These are phyloP conservation scores for Sarocladiaceae sp. DNA, from an alignment of 2,329 filamentous ascomycete genomes.

Conservation along the genomic window DNA sequence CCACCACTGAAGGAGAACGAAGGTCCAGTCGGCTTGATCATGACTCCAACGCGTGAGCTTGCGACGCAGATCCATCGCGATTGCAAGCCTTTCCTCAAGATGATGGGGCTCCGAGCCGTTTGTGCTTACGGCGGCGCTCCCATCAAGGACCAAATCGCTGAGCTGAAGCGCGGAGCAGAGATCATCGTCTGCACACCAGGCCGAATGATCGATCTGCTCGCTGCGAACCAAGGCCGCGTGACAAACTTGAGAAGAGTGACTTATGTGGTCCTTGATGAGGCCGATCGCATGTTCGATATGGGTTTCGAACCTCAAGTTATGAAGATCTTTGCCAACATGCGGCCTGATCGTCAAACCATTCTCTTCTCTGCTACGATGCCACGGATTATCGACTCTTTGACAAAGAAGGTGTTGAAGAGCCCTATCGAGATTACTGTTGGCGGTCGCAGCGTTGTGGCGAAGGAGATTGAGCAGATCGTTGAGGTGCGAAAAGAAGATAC, in stretches of 20 bases:
- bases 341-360: slow-evolving; percentile 88
- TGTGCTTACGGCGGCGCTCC: slow-evolving; percentile 93
- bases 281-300: slow-evolving; percentile 99
- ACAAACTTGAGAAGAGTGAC: slow-evolving; percentile 85
- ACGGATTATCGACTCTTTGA: slow-evolving; percentile 82
- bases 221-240: slow-evolving; percentile 88
- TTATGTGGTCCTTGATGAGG: slow-evolving; percentile 93
- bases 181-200: slow-evolving; percentile 94
- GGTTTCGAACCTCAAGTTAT: slow-evolving; percentile 97
- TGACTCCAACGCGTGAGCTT: slow-evolving; percentile 91
- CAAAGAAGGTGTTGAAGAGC: slow-evolving; percentile 77
- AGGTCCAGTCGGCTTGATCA: slow-evolving; percentile 79
- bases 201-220: slow-evolving; percentile 89
- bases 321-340: slow-evolving; percentile 88
- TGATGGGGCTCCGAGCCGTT: slow-evolving; percentile 75
- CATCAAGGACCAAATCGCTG: slow-evolving; percentile 95
- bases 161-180: slow-evolving; percentile 89
- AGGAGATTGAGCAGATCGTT: slow-evolving; percentile 88
- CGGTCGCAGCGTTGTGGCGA: slow-evolving; percentile 78
- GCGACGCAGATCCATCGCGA: slow-evolving; percentile 91
- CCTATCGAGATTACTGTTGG: slow-evolving; percentile 91
- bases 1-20: slow-evolving; percentile 73
- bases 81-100: slow-evolving; percentile 89
- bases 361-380: slow-evolving; percentile 97
- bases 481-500: slow-evolving; percentile 76